Evolutionary conservation across 2,329 filamentous ascomycete genomes (phyloP).

Genomic region (Epichloe gansuensis): DNA sequence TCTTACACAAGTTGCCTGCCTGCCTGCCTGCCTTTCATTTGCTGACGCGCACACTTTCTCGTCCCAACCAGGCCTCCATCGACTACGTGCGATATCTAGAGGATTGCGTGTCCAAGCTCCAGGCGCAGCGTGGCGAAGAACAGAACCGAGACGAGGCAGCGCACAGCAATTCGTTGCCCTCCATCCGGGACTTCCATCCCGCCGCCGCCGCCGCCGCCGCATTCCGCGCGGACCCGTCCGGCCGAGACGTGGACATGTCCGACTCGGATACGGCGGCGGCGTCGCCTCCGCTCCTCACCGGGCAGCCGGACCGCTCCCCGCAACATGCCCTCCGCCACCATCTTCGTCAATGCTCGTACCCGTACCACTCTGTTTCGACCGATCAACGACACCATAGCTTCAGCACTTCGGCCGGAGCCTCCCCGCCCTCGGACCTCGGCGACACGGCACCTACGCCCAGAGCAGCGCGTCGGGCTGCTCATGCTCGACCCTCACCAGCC

Average conservation of each 20-base stretch:
- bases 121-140: constrained; percentile 39
- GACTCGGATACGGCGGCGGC: constrained; percentile 33
- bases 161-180: constrained; percentile 20
- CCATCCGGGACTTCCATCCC: constrained; percentile 26
- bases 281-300: constrained; percentile 32
- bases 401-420: constrained; percentile 36
- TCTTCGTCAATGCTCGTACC: constrained; percentile 39
- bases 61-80: constrained; percentile 62
- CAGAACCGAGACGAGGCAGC: constrained; percentile 16
- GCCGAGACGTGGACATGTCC: constrained; percentile 48
- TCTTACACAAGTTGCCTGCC: neutral
- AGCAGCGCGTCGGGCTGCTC: constrained; percentile 32
- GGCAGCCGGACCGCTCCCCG: constrained; percentile 18
- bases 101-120: constrained; percentile 71
- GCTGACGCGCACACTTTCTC: neutral
- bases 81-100: constrained; percentile 94
- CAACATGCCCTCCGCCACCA: too few species aligned
- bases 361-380: constrained; percentile 39
- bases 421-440: constrained; percentile 44
- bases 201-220: too few species aligned
- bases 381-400: constrained; percentile 40
- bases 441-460: constrained; percentile 25
- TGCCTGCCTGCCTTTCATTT: neutral
- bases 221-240: too few species aligned
- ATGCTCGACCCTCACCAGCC: constrained; percentile 45